Conservation (phyloP, 1,284 basidiomycete genomes). For the Entoloma clypeatum region DNA sequence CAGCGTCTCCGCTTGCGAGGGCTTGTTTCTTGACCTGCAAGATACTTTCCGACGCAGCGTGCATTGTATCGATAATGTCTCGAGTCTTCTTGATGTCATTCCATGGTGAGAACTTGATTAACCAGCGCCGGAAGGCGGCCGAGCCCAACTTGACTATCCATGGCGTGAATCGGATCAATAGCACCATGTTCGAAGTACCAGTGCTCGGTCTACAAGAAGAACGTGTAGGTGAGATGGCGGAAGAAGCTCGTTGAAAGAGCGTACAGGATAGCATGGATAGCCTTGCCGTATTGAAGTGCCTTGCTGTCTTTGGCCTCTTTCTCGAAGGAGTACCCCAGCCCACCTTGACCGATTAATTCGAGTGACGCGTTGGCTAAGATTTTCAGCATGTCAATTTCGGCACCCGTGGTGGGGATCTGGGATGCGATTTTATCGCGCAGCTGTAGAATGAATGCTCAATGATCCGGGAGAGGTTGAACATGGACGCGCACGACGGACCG, state of each 20-base stretch:
- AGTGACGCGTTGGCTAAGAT: constrained; percentile 38
- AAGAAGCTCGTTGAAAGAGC: constrained; percentile 8
- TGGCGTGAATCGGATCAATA: constrained; percentile 22
- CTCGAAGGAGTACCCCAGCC: constrained; percentile 39
- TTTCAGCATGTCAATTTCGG: constrained; percentile 24
- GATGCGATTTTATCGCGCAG: too few species aligned
- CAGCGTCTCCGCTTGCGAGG: constrained; percentile 25
- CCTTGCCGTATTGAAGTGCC: constrained; percentile 25
- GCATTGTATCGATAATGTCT: constrained; percentile 32
- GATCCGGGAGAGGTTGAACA: too few species aligned
- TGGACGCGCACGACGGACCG: too few species aligned
- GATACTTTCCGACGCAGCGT: constrained; percentile 33
- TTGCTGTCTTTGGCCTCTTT: constrained; percentile 23
- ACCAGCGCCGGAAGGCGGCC: constrained; percentile 24
- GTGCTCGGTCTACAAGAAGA: constrained; percentile 13
- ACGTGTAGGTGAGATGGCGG: constrained; percentile 14
- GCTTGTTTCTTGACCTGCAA: constrained; percentile 32
- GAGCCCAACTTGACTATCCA: constrained; percentile 26
- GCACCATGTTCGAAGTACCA: constrained; percentile 5
- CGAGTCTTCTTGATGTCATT: constrained; percentile 28
- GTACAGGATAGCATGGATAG: constrained; percentile 28
- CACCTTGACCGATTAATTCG: constrained; percentile 39
- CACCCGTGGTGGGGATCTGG: not conserved
- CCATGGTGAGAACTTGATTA: constrained; percentile 29
- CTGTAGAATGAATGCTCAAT: too few species aligned